These are phyloP conservation scores for Furculomyces boomerangus DNA, from an alignment of 371 early-diverging fungal species.

Conservation along the genomic window DNA sequence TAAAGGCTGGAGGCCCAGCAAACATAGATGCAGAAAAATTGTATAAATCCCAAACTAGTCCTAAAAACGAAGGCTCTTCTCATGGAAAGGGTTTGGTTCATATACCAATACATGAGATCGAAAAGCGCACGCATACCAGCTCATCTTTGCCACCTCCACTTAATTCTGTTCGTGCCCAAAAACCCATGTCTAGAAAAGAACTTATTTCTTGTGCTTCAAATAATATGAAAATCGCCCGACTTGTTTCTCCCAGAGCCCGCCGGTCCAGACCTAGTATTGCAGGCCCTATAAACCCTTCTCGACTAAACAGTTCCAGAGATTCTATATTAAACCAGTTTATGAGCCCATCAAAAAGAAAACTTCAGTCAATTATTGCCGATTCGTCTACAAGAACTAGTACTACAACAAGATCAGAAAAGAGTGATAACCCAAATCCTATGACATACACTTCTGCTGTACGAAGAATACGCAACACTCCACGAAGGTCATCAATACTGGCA, in stretches of 20 bases:
- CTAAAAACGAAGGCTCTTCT: slow-evolving; percentile 11
- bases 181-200: not conserved
- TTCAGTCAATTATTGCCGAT: not conserved
- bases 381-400: not conserved
- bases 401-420: no score
- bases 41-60: slow-evolving; percentile 9
- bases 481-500: not conserved
- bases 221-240: not conserved
- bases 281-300: not conserved
- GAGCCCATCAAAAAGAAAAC: not conserved
- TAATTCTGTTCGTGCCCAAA: not conserved
- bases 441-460: not conserved
- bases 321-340: not conserved
- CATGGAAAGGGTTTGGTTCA: not conserved
- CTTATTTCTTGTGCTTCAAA: not conserved
- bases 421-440: not conserved
- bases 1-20: slow-evolving; percentile 14
- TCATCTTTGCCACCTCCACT: not conserved
- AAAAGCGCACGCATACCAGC: not conserved
- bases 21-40: slow-evolving; percentile 7
- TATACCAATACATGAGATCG: not conserved
- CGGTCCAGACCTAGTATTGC: not conserved
- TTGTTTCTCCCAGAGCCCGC: not conserved
- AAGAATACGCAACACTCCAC: not conserved
- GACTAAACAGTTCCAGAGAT: not conserved